phyloP scores from a whole-genome alignment of 176 grass and related monocot genomes.

The Oryza officinalis region DNA sequence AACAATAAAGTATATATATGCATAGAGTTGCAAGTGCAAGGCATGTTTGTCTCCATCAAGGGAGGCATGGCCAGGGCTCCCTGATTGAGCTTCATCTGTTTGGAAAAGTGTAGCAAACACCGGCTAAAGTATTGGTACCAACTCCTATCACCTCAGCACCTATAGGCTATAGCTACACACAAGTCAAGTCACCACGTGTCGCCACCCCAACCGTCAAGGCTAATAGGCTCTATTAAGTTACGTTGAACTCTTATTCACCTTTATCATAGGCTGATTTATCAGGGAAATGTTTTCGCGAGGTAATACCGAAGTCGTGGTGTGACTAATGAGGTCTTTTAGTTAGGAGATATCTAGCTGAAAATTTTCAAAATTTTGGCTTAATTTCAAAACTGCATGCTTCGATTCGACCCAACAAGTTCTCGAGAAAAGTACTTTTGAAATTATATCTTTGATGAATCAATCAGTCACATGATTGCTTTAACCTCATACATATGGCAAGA shows the following conservation, averaged over 20 bases:
- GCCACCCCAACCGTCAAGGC: background rate
- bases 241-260: background rate
- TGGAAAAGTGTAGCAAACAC: constrained; percentile 32
- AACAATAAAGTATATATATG: background rate
- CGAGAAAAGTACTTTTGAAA: background rate
- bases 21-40: background rate
- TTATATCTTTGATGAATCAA: background rate
- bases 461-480: background rate
- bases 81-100: constrained; percentile 50
- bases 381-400: background rate
- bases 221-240: background rate
- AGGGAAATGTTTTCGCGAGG: background rate
- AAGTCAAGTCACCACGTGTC: constrained; percentile 34
- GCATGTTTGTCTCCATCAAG: constrained; percentile 41
- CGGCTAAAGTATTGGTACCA: constrained; percentile 28
- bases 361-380: background rate
- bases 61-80: constrained; percentile 53
- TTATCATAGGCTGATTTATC: background rate
- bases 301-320: background rate
- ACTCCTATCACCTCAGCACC: constrained; percentile 38
- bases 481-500: background rate
- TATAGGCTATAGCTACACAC: background rate
- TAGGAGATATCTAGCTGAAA: background rate
- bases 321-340: background rate
- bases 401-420: background rate